Evolutionary conservation across 495 filamentous ascomycete species (phyloP).

Genomic region (Neurospora pannonica): DNA sequence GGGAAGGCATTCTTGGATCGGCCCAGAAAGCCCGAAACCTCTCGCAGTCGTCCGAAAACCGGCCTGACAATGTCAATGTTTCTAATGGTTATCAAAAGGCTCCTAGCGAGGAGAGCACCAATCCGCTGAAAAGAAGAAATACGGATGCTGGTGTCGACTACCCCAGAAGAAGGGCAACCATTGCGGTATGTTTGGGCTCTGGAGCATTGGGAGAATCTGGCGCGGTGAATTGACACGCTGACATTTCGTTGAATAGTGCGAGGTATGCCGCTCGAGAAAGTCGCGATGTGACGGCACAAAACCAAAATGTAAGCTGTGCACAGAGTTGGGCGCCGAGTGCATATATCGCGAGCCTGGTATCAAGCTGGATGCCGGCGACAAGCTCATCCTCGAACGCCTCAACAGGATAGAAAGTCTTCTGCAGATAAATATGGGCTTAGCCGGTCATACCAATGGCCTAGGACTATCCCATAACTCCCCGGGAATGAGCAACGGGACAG

Average conservation of each 20-base stretch:
- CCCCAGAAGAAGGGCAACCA: constrained; percentile 59
- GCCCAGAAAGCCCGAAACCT: constrained; percentile 47
- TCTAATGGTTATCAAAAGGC: constrained; percentile 38
- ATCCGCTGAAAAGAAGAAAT: constrained; percentile 54
- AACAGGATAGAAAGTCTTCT: constrained; percentile 68
- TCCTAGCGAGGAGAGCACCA: constrained; percentile 41
- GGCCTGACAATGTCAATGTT: constrained; percentile 17
- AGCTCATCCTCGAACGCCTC: constrained; percentile 70
- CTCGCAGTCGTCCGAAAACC: constrained; percentile 42
- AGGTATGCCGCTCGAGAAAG: constrained; percentile 76
- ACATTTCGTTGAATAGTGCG: constrained; percentile 48
- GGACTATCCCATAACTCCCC: constrained; percentile 48
- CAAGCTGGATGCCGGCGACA: constrained; percentile 79
- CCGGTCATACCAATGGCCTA: constrained; percentile 33
- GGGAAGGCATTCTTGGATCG: constrained; percentile 49
- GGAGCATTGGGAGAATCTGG: not conserved
- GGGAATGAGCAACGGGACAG: constrained; percentile 61
- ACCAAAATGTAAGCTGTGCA: constrained; percentile 75
- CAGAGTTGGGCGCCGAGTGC: constrained; percentile 72
- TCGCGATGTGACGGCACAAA: constrained; percentile 76
- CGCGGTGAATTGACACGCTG: constrained; percentile 12
- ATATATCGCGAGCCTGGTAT: constrained; percentile 79
- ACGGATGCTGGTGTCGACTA: constrained; percentile 59
- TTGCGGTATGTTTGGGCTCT: constrained; percentile 47
- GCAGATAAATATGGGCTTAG: constrained; percentile 50